These are phyloP conservation scores for Heliamphora ciliata DNA, from an alignment of 179 eudicot species.

Conservation along the genomic window DNA sequence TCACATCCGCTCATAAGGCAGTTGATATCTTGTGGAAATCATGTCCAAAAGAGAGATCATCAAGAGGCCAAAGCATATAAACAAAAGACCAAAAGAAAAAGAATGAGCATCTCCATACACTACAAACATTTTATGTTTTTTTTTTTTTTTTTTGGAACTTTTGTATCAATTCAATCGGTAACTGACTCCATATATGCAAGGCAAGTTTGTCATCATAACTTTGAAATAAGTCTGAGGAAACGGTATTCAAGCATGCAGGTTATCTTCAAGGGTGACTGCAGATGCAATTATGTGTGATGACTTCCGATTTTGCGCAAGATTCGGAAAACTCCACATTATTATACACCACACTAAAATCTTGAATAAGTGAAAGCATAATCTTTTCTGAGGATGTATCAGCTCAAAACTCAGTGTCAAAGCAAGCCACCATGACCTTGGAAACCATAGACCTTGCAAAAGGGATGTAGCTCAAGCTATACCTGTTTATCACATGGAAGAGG, in stretches of 20 bases:
- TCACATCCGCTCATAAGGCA: not conserved
- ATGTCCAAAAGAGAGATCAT: not conserved
- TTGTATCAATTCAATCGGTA: not conserved
- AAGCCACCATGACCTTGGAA: slow-evolving; percentile 60
- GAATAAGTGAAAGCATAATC: not conserved
- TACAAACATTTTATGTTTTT: not conserved
- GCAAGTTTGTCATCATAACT: too few species aligned
- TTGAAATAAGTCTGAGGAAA: too few species aligned
- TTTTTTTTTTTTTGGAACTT: not conserved
- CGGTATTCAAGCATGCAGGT: not conserved
- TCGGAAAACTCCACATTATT: not conserved
- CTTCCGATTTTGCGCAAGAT: not conserved
- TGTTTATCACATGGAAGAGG: slow-evolving; percentile 28
- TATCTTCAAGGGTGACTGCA: not conserved
- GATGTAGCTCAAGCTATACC: slow-evolving; percentile 94
- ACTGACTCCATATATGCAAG: too few species aligned
- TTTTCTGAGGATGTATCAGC: not conserved
- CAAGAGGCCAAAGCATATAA: not conserved
- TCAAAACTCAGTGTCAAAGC: slow-evolving; percentile 75
- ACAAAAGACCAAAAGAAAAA: not conserved
- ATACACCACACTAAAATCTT: not conserved
- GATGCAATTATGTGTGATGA: not conserved
- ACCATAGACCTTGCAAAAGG: slow-evolving; percentile 94
- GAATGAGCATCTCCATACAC: not conserved
- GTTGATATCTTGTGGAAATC: not conserved